These are phyloP conservation scores for Ogataea parapolymorpha DNA, from an alignment of 805 yeast genomes.

Conservation along the genomic window DNA sequence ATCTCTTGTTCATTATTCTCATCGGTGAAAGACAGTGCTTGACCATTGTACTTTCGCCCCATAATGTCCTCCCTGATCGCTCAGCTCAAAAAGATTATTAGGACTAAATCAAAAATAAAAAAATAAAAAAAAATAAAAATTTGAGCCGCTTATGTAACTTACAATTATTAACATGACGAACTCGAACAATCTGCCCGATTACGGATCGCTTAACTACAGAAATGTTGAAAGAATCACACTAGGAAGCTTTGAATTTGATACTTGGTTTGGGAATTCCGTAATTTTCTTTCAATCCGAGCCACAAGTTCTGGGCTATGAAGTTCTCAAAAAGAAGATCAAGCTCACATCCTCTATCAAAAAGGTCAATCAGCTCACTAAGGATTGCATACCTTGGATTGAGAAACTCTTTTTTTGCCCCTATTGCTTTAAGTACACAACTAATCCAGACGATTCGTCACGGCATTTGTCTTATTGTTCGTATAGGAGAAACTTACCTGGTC, in stretches of 20 bases:
- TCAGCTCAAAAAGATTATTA: no score
- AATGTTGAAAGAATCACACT: slow-evolving; percentile 65
- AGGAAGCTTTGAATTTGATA: slow-evolving; percentile 64
- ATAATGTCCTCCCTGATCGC: neutral
- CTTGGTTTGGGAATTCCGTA: slow-evolving; percentile 89
- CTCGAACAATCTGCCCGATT: slow-evolving; percentile 38
- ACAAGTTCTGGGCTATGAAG: slow-evolving; percentile 43
- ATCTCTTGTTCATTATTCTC: neutral
- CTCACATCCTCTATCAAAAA: slow-evolving; percentile 19
- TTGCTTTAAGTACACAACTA: slow-evolving; percentile 79
- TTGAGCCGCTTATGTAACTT: slow-evolving; percentile 5
- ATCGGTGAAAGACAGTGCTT: neutral
- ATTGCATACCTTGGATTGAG: slow-evolving; percentile 50
- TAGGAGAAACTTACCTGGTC: slow-evolving; percentile 52
- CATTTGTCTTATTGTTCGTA: slow-evolving; percentile 52
- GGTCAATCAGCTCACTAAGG: slow-evolving; percentile 11
- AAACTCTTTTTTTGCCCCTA: slow-evolving; percentile 68
- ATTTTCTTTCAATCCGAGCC: slow-evolving; percentile 53
- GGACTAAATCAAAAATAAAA: no score
- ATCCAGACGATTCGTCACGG: slow-evolving; percentile 37
- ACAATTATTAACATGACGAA: neutral
- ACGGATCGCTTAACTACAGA: slow-evolving; percentile 59
- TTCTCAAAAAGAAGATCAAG: slow-evolving; percentile 21
- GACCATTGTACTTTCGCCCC: slow-evolving; percentile 15
- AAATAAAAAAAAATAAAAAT: no score